A percentile compares a stretch with the other conserved stretches of the same genome.
Conservation (phyloP, 768 basidiomycete species). For the Gloeopeniophorella convolvens region DNA sequence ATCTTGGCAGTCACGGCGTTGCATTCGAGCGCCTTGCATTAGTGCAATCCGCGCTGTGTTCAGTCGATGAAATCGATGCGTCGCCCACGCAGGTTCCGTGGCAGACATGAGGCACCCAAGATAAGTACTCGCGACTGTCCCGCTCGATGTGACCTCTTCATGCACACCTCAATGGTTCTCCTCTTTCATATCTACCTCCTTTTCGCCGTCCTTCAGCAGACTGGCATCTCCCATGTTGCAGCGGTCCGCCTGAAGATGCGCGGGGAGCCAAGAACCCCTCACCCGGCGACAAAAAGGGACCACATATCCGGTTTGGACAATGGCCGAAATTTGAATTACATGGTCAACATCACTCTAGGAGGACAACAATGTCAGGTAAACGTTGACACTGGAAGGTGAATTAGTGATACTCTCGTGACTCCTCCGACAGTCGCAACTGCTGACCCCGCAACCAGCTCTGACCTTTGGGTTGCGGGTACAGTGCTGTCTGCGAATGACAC, state of each 20-base stretch:
- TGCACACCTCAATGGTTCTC: too few species aligned
- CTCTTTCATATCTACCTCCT: too few species aligned
- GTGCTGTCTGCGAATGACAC: constrained; percentile 23
- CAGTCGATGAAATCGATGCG: too few species aligned
- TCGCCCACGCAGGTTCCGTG: too few species aligned
- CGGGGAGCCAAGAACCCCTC: constrained; percentile 21
- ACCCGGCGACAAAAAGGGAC: neutral
- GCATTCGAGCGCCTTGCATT: too few species aligned
- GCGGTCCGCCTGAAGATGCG: constrained; percentile 11
- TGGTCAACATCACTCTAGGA: constrained; percentile 26
- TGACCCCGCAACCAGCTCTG: constrained; percentile 22
- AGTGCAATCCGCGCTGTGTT: too few species aligned
- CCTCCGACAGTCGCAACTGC: neutral
- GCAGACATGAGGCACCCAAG: too few species aligned
- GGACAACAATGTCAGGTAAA: constrained; percentile 24
- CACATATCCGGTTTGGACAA: constrained; percentile 7
- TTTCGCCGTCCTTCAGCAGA: too few species aligned
- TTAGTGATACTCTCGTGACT: neutral
- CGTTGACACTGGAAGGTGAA: constrained; percentile 31
- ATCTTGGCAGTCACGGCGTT: too few species aligned
- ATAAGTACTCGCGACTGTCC: too few species aligned
- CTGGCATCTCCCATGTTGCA: neutral
- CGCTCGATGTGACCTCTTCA: too few species aligned
- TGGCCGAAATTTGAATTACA: constrained; percentile 25
- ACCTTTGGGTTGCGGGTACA: constrained; percentile 27